These are phyloP conservation scores for Ochromonas danica DNA, from an alignment of 108 stramenopile genomes.

Conservation along the genomic window DNA sequence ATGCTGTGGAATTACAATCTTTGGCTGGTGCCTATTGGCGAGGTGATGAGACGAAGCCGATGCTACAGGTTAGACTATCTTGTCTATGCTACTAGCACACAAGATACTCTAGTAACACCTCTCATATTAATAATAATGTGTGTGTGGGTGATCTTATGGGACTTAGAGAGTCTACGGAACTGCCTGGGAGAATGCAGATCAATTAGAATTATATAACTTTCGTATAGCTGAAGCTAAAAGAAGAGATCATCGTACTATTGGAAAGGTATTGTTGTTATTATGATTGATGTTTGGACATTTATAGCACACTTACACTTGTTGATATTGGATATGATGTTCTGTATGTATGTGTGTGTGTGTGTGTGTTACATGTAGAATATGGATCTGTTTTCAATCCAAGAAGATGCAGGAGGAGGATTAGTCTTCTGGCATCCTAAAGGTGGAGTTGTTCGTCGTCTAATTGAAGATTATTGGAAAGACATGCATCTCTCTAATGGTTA, in stretches of 20 bases:
- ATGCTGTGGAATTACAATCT: conserved; percentile 67
- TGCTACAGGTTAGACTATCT: conserved; percentile 41
- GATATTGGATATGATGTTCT: not conserved
- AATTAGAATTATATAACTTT: conserved; percentile 45
- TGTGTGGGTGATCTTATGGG: conserved; percentile 33
- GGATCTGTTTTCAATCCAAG: conserved; percentile 89
- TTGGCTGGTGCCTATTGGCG: conserved; percentile 98
- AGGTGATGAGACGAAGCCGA: conserved; percentile 76
- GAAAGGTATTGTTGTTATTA: too few species aligned
- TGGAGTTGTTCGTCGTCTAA: conserved; percentile 72
- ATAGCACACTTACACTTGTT: not conserved
- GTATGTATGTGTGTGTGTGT: not conserved
- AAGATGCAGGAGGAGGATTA: conserved; percentile 68
- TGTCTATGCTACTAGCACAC: too few species aligned
- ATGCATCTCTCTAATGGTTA: conserved; percentile 66
- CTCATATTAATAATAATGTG: too few species aligned
- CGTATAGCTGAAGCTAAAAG: conserved; percentile 90
- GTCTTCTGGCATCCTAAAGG: conserved; percentile 94
- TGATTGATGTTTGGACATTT: not conserved
- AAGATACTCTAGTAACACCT: too few species aligned
- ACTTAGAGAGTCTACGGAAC: conserved; percentile 91
- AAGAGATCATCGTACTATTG: conserved; percentile 91
- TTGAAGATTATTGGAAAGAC: conserved; percentile 93
- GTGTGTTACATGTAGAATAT: too few species aligned
- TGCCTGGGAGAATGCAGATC: conserved; percentile 80